These are phyloP conservation scores for Dactylellina cionopaga DNA, from an alignment of 2,329 filamentous ascomycete species.

Conservation along the genomic window DNA sequence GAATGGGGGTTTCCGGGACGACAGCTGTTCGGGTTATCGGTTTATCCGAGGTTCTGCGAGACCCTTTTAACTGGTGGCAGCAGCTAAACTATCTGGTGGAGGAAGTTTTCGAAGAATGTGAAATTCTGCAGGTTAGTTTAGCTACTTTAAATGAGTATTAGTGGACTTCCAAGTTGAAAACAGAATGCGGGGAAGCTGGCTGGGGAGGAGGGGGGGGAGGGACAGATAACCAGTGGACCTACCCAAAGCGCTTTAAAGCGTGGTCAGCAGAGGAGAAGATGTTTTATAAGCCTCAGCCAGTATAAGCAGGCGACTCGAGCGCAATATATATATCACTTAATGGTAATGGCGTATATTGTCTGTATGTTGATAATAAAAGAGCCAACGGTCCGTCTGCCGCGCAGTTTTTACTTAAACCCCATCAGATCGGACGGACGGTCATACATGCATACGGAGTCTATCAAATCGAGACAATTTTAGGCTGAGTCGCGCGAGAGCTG, in stretches of 20 bases:
- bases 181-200: conserved; percentile 30
- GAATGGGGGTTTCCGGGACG: conserved; percentile 18
- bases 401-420: too few relatives aligned
- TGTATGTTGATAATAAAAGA: too few relatives aligned
- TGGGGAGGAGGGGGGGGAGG: not conserved
- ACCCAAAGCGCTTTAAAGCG: conserved; percentile 18
- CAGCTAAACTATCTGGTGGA: not conserved
- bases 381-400: not conserved
- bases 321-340: not conserved
- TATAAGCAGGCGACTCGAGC: not conserved
- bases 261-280: not conserved
- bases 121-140: conserved; percentile 17
- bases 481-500: too few relatives aligned
- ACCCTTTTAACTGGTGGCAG: not conserved
- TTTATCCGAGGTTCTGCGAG: conserved; percentile 49
- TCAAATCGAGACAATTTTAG: too few relatives aligned
- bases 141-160: not conserved
- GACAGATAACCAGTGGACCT: conserved; percentile 3
- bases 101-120: conserved; percentile 14
- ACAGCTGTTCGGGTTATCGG: conserved; percentile 8
- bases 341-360: too few relatives aligned
- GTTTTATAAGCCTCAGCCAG: not conserved
- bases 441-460: too few relatives aligned
- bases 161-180: not conserved
- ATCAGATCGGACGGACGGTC: too few relatives aligned